These are phyloP conservation scores for Rosa multiflora DNA, from an alignment of 306 rosid genomes.

Conservation along the genomic window DNA sequence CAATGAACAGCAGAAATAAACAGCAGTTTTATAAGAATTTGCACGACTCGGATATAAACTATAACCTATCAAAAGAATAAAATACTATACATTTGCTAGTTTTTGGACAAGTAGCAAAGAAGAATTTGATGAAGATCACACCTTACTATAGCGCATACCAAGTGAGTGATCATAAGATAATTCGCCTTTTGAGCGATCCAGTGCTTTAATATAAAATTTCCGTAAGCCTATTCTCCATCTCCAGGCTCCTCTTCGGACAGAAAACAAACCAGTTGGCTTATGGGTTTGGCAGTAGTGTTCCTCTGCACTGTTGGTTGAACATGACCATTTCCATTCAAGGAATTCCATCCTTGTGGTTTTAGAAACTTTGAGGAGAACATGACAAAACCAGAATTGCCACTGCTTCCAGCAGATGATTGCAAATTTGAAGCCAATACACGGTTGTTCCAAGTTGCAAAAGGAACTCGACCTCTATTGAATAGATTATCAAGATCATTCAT, in stretches of 20 bases:
- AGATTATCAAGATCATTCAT: slow-evolving; percentile 57
- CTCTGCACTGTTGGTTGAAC: slow-evolving; percentile 48
- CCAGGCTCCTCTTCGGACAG: slow-evolving; percentile 73
- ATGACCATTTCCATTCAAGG: slow-evolving; percentile 48
- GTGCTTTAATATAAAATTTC: slow-evolving; percentile 80
- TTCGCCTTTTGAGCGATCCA: slow-evolving; percentile 83
- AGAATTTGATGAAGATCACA: slow-evolving; percentile 29
- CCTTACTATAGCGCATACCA: slow-evolving; percentile 94
- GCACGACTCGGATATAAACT: slow-evolving; percentile 1
- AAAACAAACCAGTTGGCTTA: slow-evolving; percentile 54
- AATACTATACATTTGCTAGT: not conserved
- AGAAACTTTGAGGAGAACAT: slow-evolving; percentile 70
- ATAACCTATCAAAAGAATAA: not conserved
- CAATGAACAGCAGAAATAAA: slow-evolving; percentile 23
- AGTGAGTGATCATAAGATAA: slow-evolving; percentile 76
- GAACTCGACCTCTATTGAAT: slow-evolving; percentile 80
- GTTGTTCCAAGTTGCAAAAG: slow-evolving; percentile 79
- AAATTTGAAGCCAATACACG: slow-evolving; percentile 58
- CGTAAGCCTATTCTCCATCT: slow-evolving; percentile 89
- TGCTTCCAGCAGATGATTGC: slow-evolving; percentile 49
- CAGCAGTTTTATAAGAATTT: slow-evolving; percentile 7
- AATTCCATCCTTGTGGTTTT: slow-evolving; percentile 57
- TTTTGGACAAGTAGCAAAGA: not conserved
- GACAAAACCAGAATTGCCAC: slow-evolving; percentile 69
- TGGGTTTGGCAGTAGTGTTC: slow-evolving; percentile 36